Percentiles rank a stretch among this genome's conserved stretches.
Evolutionary conservation across 2,329 filamentous ascomycete species (phyloP).

Genomic region (Fusarium sp.): DNA sequence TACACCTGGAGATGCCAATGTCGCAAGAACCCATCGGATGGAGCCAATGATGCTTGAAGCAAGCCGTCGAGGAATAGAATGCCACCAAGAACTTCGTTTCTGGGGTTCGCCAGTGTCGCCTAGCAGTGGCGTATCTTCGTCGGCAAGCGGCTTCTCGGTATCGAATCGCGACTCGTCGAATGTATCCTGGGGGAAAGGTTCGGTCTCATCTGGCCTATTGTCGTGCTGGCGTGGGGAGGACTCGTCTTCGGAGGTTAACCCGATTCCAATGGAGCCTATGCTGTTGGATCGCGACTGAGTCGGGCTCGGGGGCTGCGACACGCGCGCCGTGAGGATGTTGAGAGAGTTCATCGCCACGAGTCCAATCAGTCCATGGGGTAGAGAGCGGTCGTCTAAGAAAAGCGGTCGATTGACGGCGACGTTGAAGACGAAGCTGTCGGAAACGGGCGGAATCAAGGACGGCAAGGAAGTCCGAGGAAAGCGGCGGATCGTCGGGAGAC

Average conservation of each 20-base stretch:
- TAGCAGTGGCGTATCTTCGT: slow-evolving; percentile 74
- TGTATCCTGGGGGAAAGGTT: slow-evolving; percentile 50
- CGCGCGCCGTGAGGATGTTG: slow-evolving; percentile 89
- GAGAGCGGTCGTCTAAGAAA: slow-evolving; percentile 13
- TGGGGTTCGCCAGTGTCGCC: slow-evolving; percentile 48
- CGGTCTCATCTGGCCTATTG: slow-evolving; percentile 48
- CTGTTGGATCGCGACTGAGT: slow-evolving; percentile 69
- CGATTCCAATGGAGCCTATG: slow-evolving; percentile 61
- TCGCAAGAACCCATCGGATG: slow-evolving; percentile 79
- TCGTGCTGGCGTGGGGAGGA: slow-evolving; percentile 42
- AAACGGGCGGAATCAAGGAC: slow-evolving; percentile 16
- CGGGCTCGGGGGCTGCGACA: slow-evolving; percentile 69
- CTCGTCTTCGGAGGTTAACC: slow-evolving; percentile 54
- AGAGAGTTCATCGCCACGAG: slow-evolving; percentile 89
- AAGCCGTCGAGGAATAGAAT: slow-evolving; percentile 72
- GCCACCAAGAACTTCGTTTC: slow-evolving; percentile 59
- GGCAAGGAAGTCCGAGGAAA: slow-evolving; percentile 6
- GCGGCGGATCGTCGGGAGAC: slow-evolving; percentile 30
- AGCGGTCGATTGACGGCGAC: slow-evolving; percentile 6
- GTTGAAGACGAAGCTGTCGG: slow-evolving; percentile 2
- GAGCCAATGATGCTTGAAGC: slow-evolving; percentile 77
- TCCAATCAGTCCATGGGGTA: slow-evolving; percentile 63
- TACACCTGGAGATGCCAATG: slow-evolving; percentile 79
- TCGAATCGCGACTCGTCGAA: slow-evolving; percentile 50
- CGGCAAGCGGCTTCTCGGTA: slow-evolving; percentile 49